Evolutionary conservation across 306 rosid genomes (phyloP).

Genomic region (Gynostemma pentaphyllum): DNA sequence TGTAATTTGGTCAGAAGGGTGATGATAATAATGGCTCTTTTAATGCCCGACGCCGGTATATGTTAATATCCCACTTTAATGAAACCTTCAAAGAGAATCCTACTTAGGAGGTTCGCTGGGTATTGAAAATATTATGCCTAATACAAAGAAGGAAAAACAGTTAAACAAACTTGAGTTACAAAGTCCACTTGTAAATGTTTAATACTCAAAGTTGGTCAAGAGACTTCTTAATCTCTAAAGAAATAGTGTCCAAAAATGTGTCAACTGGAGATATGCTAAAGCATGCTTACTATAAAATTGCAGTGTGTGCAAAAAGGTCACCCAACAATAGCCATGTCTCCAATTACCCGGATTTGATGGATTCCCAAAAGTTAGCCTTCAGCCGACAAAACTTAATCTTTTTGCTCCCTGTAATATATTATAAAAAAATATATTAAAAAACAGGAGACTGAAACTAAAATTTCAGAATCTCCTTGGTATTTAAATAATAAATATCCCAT

Average conservation of each 20-base stretch:
- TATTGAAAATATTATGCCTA: no score
- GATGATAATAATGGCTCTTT: no score
- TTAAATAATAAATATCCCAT: background rate
- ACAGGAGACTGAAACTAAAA: background rate
- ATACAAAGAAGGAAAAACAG: no score
- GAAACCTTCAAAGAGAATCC: no score
- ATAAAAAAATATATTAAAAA: background rate
- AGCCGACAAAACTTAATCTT: conserved; percentile 41
- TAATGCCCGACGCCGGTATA: no score
- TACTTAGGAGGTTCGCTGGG: no score
- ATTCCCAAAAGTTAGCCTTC: conserved; percentile 84
- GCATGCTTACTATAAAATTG: conserved; percentile 2
- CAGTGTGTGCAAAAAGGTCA: conserved; percentile 7
- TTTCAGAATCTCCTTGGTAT: background rate
- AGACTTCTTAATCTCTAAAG: no score
- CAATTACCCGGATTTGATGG: conserved; percentile 82
- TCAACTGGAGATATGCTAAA: background rate
- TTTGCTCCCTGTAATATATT: conserved; percentile 34
- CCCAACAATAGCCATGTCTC: background rate
- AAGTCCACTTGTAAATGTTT: no score
- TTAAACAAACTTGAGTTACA: no score
- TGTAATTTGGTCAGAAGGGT: no score
- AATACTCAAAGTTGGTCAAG: no score
- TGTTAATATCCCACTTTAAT: no score
- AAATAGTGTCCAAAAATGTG: background rate